Evolutionary conservation across 2,329 filamentous ascomycete species (phyloP), one percentile per base, ranked within the genome.

Genomic region (Penicillium verrucosum): DNA sequence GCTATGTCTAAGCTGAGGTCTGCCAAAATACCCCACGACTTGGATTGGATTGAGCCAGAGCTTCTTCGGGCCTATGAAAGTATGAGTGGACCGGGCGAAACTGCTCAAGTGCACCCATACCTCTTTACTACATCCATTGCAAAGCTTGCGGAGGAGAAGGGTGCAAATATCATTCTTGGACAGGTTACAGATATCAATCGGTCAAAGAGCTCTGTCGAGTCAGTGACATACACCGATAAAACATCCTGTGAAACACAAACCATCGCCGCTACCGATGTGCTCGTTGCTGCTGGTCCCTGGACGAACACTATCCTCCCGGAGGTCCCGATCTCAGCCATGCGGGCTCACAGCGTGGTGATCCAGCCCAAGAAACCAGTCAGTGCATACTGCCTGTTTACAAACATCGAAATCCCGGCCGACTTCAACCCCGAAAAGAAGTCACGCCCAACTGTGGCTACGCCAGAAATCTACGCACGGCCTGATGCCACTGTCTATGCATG

Each of bases 401-500:
- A 91, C 63, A 93, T 99, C 60, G 79, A 82, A 38, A 80, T 96
- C 2, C 90, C 91, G 0, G 70, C 76, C 14, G 82, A 84, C 58
- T 91, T 87, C 70, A 54, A 70, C 59, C 60, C 64, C 71, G 73
- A 56, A 71, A 76, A 77, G 80, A 67, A 76, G 75, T 66, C 83
- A 82, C 74, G 80, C 4, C 64, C 80, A 57, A 82, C 85, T 29
- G 82, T 82, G 18, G 90, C 91, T 12, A 87, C 90, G 27, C 94
- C 94, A 0, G 94, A 99, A 73, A 94, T 97, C 60, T 99, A 99
- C 71, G 89, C 94, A 0, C 83, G 94, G 4, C 92, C 92, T 0
- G 89, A 91, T 70, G 84, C 89, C 54, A 92, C 96, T 71, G 88
- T 96, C 11, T 99, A 99, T 73, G 92, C 91, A 0, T 99, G 94